These are phyloP conservation scores for Phaseolus coccineus DNA, from an alignment of 331 rosid genomes.

Conservation along the genomic window DNA sequence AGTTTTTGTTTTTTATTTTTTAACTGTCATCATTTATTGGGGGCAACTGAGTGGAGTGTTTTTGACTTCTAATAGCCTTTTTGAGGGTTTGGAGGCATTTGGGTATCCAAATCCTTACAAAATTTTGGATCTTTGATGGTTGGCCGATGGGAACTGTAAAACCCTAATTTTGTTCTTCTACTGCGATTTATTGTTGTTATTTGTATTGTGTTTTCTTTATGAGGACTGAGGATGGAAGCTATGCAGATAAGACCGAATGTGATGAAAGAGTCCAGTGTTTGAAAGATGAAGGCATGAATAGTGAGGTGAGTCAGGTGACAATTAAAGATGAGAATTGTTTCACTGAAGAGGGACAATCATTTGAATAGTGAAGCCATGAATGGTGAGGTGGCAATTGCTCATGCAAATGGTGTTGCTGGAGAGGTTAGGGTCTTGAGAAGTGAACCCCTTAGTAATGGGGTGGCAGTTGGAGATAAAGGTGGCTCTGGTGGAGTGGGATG, in stretches of 20 bases:
- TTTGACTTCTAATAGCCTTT: neutral
- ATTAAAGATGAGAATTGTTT: constrained; percentile 40
- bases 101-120: constrained; percentile 33
- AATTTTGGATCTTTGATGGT: constrained; percentile 45
- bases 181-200: neutral
- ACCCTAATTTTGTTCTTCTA: constrained; percentile 66
- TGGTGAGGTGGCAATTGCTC: constrained; percentile 43
- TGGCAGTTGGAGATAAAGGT: constrained; percentile 40
- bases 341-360: neutral
- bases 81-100: neutral
- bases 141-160: constrained; percentile 30
- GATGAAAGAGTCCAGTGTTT: constrained; percentile 39
- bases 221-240: constrained; percentile 60
- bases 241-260: constrained; percentile 36
- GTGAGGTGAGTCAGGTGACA: constrained; percentile 50
- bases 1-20: neutral
- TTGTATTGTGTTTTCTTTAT: constrained; percentile 35
- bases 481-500: constrained; percentile 50
- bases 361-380: constrained; percentile 50
- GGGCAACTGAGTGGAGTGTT: neutral
- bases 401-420: constrained; percentile 37
- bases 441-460: constrained; percentile 46
- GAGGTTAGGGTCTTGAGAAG: constrained; percentile 37
- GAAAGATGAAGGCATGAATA: constrained; percentile 50
- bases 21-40: neutral